A percentile compares a stretch with the other conserved stretches of the same genome.
phyloP scores from a whole-genome alignment of 169 alveolate species.

The Cryptosporidium ubiquitum region DNA sequence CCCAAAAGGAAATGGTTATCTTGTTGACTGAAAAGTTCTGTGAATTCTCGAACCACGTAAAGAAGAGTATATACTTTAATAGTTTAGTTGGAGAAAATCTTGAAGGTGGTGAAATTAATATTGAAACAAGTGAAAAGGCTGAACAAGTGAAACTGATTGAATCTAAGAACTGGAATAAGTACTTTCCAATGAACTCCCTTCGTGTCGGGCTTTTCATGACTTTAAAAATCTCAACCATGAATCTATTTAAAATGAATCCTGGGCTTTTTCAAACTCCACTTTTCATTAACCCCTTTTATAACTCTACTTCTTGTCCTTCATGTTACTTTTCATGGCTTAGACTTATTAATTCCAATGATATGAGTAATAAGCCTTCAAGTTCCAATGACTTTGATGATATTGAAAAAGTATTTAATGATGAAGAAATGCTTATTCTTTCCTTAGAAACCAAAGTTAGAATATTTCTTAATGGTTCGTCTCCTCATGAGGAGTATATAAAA shows the following conservation, averaged over 20 bases:
- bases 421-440: constrained; percentile 28
- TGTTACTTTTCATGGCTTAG: constrained; percentile 59
- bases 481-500: background rate
- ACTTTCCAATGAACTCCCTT: constrained; percentile 54
- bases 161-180: constrained; percentile 16
- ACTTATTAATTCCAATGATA: background rate
- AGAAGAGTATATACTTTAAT: constrained; percentile 2
- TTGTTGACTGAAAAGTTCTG: constrained; percentile 52
- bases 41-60: constrained; percentile 22
- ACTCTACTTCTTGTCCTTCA: constrained; percentile 46
- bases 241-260: constrained; percentile 16
- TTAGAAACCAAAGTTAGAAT: constrained; percentile 35
- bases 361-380: background rate
- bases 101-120: background rate
- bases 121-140: background rate
- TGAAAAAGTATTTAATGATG: constrained; percentile 3
- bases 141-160: constrained; percentile 8
- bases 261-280: constrained; percentile 33
- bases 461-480: constrained; percentile 28
- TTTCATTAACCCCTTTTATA: constrained; percentile 34
- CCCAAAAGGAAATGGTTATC: constrained; percentile 60
- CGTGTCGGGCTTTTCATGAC: constrained; percentile 56
- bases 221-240: constrained; percentile 41
- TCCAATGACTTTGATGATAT: background rate
- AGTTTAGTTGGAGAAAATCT: constrained; percentile 5